Conservation (phyloP, 768 basidiomycete genomes). For the Podaxis sp. region DNA sequence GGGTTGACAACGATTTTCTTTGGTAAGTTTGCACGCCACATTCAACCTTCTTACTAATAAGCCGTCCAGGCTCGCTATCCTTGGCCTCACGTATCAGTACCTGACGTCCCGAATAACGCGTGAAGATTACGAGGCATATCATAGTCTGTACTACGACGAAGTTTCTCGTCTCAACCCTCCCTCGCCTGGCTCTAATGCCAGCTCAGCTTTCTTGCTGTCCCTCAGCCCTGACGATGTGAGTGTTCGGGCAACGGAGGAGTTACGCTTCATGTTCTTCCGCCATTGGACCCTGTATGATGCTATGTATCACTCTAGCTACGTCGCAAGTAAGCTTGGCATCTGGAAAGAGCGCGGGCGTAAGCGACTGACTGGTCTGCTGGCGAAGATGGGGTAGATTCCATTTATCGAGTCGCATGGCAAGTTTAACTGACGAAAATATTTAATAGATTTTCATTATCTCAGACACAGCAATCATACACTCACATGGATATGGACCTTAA, state of each 20-base stretch:
- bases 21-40: slow-evolving; percentile 54
- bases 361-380: slow-evolving; percentile 84
- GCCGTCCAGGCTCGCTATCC: slow-evolving; percentile 76
- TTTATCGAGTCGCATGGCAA: neutral
- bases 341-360: slow-evolving; percentile 96
- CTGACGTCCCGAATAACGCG: slow-evolving; percentile 85
- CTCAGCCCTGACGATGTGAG: slow-evolving; percentile 81
- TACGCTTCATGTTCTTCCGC: slow-evolving; percentile 91
- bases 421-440: neutral
- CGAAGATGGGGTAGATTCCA: slow-evolving; percentile 91
- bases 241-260: slow-evolving; percentile 82
- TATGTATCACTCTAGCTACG: slow-evolving; percentile 97
- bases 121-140: slow-evolving; percentile 78
- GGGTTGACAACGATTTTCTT: slow-evolving; percentile 89
- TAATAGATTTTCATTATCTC: slow-evolving; percentile 83
- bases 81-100: slow-evolving; percentile 94
- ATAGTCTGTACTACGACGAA: slow-evolving; percentile 83
- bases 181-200: slow-evolving; percentile 31
- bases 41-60: neutral
- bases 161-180: slow-evolving; percentile 87
- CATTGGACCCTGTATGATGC: slow-evolving; percentile 99
- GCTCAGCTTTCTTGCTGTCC: slow-evolving; percentile 38
- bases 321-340: slow-evolving; percentile 91
- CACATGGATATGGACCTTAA: slow-evolving; percentile 99
- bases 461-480: slow-evolving; percentile 90